Percentiles rank a stretch among this genome's conserved stretches.
These are phyloP conservation scores for Isoetes engelmannii DNA, from an alignment of 83 land plant species.

Conservation along the genomic window DNA sequence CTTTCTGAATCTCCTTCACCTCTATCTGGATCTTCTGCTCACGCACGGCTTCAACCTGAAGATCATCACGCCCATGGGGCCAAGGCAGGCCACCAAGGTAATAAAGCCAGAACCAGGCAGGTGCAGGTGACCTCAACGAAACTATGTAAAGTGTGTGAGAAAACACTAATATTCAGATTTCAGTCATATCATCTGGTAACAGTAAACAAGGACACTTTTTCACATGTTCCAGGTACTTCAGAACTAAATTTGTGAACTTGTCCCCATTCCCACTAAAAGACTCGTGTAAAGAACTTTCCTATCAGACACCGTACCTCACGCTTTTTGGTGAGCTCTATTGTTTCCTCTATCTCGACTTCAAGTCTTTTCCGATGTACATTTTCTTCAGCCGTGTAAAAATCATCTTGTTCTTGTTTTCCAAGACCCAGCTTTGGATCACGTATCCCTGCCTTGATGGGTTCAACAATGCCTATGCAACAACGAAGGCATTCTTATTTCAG, in stretches of 20 bases:
- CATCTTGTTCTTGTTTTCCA: conserved; percentile 98
- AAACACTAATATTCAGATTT: no score
- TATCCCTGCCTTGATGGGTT: conserved; percentile 83
- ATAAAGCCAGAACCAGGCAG: conserved; percentile 56
- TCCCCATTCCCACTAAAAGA: no score
- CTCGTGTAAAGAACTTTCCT: no score
- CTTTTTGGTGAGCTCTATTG: conserved; percentile 75
- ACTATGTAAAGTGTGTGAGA: no score
- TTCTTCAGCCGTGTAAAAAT: conserved; percentile 85
- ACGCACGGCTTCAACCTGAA: conserved; percentile 99
- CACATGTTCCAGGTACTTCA: no score
- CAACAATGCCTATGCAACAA: conserved; percentile 58
- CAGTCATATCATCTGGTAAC: no score
- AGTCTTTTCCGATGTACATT: conserved; percentile 86
- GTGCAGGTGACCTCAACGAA: conserved; percentile 57
- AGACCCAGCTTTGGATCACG: conserved; percentile 92
- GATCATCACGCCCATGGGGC: conserved; percentile 82
- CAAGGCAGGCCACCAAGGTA: conserved; percentile 90
- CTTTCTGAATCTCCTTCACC: conserved; percentile 96
- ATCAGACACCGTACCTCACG: conserved; percentile 67
- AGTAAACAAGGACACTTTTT: no score
- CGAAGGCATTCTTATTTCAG: background rate
- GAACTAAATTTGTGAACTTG: no score
- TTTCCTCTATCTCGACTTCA: conserved; percentile 82
- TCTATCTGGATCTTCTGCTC: conserved; percentile 94